These are phyloP conservation scores for Arbutus unedo DNA, from an alignment of 148 eudicot species.

Conservation along the genomic window DNA sequence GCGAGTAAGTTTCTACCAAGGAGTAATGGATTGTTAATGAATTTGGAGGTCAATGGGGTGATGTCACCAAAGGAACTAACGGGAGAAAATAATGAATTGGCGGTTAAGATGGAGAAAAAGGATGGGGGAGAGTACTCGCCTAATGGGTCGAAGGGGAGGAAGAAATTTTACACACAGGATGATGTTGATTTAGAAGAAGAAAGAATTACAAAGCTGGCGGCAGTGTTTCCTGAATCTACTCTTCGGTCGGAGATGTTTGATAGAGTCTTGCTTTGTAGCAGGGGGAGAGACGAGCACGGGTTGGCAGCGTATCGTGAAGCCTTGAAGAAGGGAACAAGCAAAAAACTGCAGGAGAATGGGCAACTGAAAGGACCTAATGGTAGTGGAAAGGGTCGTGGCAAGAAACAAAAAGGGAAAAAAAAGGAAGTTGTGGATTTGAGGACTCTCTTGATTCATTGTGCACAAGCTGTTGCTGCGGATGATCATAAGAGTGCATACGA, in stretches of 20 bases:
- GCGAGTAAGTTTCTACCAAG: conserved; percentile 58
- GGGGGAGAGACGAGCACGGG: conserved; percentile 36
- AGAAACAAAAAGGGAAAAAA: conserved; percentile 31
- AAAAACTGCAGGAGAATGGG: conserved; percentile 28
- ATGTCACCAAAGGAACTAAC: conserved; percentile 6
- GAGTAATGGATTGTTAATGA: conserved; percentile 24
- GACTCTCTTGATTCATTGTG: conserved; percentile 30
- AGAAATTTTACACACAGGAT: conserved; percentile 34
- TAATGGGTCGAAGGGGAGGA: conserved; percentile 36
- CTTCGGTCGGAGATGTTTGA: conserved; percentile 58
- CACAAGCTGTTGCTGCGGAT: conserved; percentile 36
- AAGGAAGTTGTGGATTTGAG: conserved; percentile 39
- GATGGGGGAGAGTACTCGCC: conserved; percentile 18
- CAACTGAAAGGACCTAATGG: conserved; percentile 26
- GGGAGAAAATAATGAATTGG: conserved; percentile 10
- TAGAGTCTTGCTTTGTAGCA: conserved; percentile 45
- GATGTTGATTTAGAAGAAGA: conserved; percentile 35
- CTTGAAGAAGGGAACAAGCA: conserved; percentile 34
- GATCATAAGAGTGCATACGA: conserved; percentile 25
- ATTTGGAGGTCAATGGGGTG: conserved; percentile 19
- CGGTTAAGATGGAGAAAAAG: conserved; percentile 17
- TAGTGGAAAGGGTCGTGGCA: conserved; percentile 42
- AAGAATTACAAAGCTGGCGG: conserved; percentile 56
- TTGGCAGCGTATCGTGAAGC: conserved; percentile 38
- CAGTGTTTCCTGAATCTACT: conserved; percentile 47